Evolutionary conservation across 495 filamentous ascomycete species (phyloP), one percentile per base, ranked within the genome.

Genomic region (Lepidopterella palustris): DNA sequence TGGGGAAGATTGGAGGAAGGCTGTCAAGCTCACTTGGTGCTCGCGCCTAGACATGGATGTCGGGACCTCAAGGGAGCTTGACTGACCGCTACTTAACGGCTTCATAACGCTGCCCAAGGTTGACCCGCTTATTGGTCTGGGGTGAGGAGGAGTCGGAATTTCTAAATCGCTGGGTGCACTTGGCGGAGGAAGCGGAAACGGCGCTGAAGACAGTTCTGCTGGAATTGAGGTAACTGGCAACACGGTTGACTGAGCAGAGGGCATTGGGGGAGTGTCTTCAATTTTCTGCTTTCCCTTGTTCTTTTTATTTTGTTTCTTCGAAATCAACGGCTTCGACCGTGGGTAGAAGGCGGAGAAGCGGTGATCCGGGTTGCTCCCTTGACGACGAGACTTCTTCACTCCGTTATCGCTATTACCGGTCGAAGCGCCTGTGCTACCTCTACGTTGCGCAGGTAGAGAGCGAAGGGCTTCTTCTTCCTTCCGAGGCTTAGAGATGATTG

Each of bases 291-390:
- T 15, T 18, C 20, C 21, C 20, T 42, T 42, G 8, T 42, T 9
- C 8, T 27, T 50, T 27, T 50, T 50, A 24, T 13, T 50, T 2
- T 8, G 47, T 24, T 27, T 50, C 20, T 25, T 13, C 6, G 23
- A 27, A 9, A 25, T 11, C 23, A 50, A 24, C 2, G 47, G 47
- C 5, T 27, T 50, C 15, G 47, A 13, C 13, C 47, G 47, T 24
- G 47, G 47, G 25, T 50, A 50, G 20, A 50, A 50, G 5, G 15
- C 47, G 5, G 47, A 50, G 47, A 50, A 50, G 47, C 47, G 47
- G 47, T 50, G 20, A 24, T 50, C 47, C 9, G 47, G 47, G 25
- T 50, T 25, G 21, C 15, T 13, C 20, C 13, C 20, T 42, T 42
- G 35, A 13, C 35, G 35, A 3, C 35, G 2, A 18, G 35, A 10